phyloP scores from a whole-genome alignment of 768 basidiomycete species.

The Boletus huronensis region DNA sequence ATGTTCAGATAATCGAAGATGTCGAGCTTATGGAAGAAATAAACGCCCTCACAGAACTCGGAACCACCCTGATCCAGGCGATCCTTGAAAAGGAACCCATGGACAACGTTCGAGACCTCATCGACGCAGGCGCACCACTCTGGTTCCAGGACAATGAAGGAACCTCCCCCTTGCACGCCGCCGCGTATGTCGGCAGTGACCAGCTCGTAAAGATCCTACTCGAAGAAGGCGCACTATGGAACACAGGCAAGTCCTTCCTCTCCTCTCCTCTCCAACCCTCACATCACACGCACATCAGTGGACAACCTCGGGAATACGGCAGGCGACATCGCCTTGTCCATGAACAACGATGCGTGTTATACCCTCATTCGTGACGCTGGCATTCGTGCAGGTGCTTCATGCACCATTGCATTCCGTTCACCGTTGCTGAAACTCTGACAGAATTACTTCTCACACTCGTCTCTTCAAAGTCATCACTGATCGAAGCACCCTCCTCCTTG shows the following conservation, averaged over 20 bases:
- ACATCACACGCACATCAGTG: slow-evolving; percentile 40
- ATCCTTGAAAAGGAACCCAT: slow-evolving; percentile 50
- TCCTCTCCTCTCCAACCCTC: not conserved
- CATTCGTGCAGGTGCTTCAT: slow-evolving; percentile 72
- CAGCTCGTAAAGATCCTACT: slow-evolving; percentile 66
- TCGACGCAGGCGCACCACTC: slow-evolving; percentile 69
- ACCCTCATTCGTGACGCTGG: slow-evolving; percentile 86
- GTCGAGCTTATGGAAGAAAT: slow-evolving; percentile 35
- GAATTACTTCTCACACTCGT: slow-evolving; percentile 71
- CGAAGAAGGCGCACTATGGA: slow-evolving; percentile 88
- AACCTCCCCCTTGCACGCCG: slow-evolving; percentile 83
- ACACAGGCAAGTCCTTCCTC: slow-evolving; percentile 56
- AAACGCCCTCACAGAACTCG: slow-evolving; percentile 49
- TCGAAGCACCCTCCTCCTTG: slow-evolving; percentile 31
- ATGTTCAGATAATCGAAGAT: slow-evolving; percentile 20
- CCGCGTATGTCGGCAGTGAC: slow-evolving; percentile 66
- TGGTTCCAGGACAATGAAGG: slow-evolving; percentile 92
- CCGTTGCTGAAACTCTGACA: slow-evolving; percentile 26
- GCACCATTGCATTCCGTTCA: slow-evolving; percentile 2
- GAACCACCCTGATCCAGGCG: slow-evolving; percentile 54
- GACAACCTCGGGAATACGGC: slow-evolving; percentile 81
- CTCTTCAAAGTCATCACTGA: slow-evolving; percentile 39
- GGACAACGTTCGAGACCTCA: slow-evolving; percentile 44
- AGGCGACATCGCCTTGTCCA: slow-evolving; percentile 84
- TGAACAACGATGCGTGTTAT: slow-evolving; percentile 76